Evolutionary conservation across 345 rosid genomes (phyloP), one percentile per base, ranked within the genome.

Genomic region (Salix viminalis): DNA sequence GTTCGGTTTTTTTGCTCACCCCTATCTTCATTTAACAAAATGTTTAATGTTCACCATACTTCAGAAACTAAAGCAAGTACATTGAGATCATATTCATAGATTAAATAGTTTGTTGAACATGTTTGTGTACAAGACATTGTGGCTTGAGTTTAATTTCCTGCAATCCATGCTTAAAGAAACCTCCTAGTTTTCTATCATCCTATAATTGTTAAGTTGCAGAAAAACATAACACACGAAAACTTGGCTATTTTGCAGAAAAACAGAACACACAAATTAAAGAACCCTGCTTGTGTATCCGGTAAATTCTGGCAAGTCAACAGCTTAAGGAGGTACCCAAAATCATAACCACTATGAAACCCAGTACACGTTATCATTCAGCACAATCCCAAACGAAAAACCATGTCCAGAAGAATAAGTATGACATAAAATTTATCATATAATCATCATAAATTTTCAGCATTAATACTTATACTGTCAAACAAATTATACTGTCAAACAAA

Each of bases 311-410:
- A 81, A 2, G 93, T 92, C 74, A 92, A 70, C 7, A 89, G 81
- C 88, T 92, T 92, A n/a, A 91, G 79, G 86, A 92, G 76, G 81
- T 91, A 92, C 3, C 93, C 95, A n/a, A 92, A 92, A 80, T 91
- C 95, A 71, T 92, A 91, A 15, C 89, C 92, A 5, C 94, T 86
- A 70, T 92, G 97, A 66, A 92, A 92, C 90, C 95, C 95, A 91
- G 34, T 83, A 84, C 76, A 92, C 92, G n/a, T 39, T 80, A 2
- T 89, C 90, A 75, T 89, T 90, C 88, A 90, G 50, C 65, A 92
- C 97, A 56, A 90, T 78, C 82, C 95, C 97, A 0, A 93, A 92
- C 0, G 97, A 89, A 26, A 26, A 26, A 26, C 26, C 26, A 26
- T 26, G 26, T 26, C 26, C 26, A 26, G 26, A 26, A 26, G 26